Percentiles rank a stretch among this genome's conserved stretches.
These are phyloP conservation scores for Podila minutissima DNA, from an alignment of 192 early-diverging fungal genomes.

Conservation along the genomic window DNA sequence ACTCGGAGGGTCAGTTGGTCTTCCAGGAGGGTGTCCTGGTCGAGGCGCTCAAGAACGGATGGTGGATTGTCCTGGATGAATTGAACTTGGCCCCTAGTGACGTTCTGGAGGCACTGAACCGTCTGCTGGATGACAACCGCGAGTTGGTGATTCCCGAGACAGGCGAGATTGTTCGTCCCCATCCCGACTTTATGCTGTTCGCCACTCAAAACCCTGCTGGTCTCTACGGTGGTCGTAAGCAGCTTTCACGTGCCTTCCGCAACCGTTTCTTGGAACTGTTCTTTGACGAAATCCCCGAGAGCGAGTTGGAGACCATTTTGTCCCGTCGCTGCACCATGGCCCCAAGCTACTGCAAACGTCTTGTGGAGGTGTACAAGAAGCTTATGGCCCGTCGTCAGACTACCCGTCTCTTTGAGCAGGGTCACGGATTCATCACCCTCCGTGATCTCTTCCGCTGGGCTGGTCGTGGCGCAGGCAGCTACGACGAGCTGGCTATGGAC, in stretches of 20 bases:
- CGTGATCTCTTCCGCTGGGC: slow-evolving; percentile 99
- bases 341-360: slow-evolving; percentile 84
- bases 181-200: slow-evolving; percentile 97
- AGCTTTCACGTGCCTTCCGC: slow-evolving; percentile 94
- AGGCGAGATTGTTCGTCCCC: slow-evolving; percentile 91
- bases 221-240: slow-evolving; percentile 96
- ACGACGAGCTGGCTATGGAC: slow-evolving; percentile 90
- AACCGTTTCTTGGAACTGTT: slow-evolving; percentile 98
- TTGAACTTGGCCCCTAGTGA: slow-evolving; percentile 98
- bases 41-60: slow-evolving; percentile 90
- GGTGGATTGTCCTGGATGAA: slow-evolving; percentile 99
- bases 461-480: slow-evolving; percentile 77
- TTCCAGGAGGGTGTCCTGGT: slow-evolving; percentile 98
- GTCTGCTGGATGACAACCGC: slow-evolving; percentile 96
- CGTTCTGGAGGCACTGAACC: slow-evolving; percentile 97
- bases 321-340: slow-evolving; percentile 85
- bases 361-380: slow-evolving; percentile 88
- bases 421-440: slow-evolving; percentile 93
- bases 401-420: slow-evolving; percentile 94
- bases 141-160: slow-evolving; percentile 97
- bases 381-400: slow-evolving; percentile 79
- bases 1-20: slow-evolving; percentile 82
- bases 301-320: slow-evolving; percentile 92
- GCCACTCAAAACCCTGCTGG: slow-evolving; percentile 99
- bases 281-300: slow-evolving; percentile 95